phyloP scores from a whole-genome alignment of 148 eudicot species.

The Polygonum maritimum region DNA sequence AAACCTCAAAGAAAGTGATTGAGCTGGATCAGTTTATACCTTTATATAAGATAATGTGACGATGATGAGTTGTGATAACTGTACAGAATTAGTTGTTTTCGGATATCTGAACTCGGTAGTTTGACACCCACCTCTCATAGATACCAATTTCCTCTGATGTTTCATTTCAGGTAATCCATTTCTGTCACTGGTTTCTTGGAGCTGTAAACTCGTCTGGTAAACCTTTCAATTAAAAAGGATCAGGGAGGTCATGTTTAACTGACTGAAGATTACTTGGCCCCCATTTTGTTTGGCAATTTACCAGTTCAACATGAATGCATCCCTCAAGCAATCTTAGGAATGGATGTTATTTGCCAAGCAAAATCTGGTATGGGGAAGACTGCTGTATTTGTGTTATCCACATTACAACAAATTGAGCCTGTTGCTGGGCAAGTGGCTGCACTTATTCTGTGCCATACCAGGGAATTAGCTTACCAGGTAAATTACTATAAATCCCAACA shows the following conservation, averaged over 20 bases:
- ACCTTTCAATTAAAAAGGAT: constrained; percentile 40
- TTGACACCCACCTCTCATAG: background rate
- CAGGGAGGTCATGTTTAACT: constrained; percentile 34
- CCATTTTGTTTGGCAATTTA: constrained; percentile 54
- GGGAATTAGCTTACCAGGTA: constrained; percentile 78
- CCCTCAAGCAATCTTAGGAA: constrained; percentile 76
- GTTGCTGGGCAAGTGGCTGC: constrained; percentile 73
- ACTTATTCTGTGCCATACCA: constrained; percentile 64
- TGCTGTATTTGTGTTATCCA: constrained; percentile 68
- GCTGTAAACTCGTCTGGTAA: constrained; percentile 45
- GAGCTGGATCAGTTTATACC: background rate
- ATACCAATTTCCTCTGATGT: constrained; percentile 5
- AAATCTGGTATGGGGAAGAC: constrained; percentile 85
- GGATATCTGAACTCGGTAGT: background rate
- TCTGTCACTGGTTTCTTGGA: constrained; percentile 29
- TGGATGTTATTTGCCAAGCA: constrained; percentile 84
- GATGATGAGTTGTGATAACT: background rate
- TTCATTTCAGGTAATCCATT: constrained; percentile 43
- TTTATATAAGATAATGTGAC: background rate
- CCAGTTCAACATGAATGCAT: constrained; percentile 80
- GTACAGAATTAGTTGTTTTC: background rate
- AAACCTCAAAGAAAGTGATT: background rate
- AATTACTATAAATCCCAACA: background rate
- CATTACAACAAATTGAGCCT: constrained; percentile 70
- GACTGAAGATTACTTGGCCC: constrained; percentile 46